A percentile compares a stretch with the other conserved stretches of the same genome.
phyloP scores from a whole-genome alignment of 176 grass and related monocot species.

The Zizania latifolia region DNA sequence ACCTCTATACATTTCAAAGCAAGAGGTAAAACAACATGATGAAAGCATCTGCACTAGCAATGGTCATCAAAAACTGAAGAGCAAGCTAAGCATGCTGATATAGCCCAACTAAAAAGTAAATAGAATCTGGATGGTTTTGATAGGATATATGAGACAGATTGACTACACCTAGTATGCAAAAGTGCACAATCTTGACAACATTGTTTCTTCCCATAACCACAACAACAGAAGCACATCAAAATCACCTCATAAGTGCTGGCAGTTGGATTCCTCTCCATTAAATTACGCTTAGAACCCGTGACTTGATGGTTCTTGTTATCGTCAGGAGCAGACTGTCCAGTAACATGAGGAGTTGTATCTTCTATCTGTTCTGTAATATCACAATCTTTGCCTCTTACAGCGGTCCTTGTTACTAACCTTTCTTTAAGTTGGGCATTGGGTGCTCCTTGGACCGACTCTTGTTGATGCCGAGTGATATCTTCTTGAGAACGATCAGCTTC shows the following conservation, averaged over 20 bases:
- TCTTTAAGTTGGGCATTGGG: neutral
- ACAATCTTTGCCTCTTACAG: neutral
- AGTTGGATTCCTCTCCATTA: slow-evolving; percentile 29
- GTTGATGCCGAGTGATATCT: neutral
- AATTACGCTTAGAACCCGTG: neutral
- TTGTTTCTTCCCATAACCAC: neutral
- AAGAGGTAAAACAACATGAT: neutral
- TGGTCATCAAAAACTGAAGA: neutral
- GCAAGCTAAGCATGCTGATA: neutral
- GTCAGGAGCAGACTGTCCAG: neutral
- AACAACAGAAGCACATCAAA: neutral
- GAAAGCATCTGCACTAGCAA: neutral
- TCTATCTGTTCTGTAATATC: neutral
- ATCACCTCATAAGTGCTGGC: slow-evolving; percentile 30
- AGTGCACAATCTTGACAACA: neutral
- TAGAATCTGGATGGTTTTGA: neutral
- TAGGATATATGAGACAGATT: neutral
- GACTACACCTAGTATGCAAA: neutral
- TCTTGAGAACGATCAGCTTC: neutral
- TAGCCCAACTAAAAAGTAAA: neutral
- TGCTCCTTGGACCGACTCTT: neutral
- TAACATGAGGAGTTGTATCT: neutral
- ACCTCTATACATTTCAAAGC: neutral
- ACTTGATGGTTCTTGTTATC: neutral
- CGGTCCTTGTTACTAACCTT: neutral